These are phyloP conservation scores for Apiotrichum siamense DNA, from an alignment of 1,284 basidiomycete genomes.

Conservation along the genomic window DNA sequence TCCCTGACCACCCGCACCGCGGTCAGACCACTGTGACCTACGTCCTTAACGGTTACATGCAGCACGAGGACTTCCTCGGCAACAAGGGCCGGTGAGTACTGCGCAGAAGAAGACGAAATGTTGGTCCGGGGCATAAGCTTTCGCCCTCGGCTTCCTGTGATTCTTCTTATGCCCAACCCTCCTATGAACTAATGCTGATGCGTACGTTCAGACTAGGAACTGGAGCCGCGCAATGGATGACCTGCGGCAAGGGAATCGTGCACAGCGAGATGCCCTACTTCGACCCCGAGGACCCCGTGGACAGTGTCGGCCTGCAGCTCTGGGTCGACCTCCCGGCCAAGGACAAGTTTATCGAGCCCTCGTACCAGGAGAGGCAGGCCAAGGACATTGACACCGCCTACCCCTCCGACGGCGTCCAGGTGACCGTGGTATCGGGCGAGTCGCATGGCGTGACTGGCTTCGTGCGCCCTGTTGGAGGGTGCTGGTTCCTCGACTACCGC, in stretches of 20 bases:
- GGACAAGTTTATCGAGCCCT: constrained; percentile 67
- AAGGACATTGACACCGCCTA: constrained; percentile 54
- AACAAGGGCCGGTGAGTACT: constrained; percentile 67
- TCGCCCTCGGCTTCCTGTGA: too few relatives aligned
- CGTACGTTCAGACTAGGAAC: too few relatives aligned
- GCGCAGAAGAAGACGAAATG: too few relatives aligned
- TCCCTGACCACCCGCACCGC: constrained; percentile 74
- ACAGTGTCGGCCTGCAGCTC: constrained; percentile 65
- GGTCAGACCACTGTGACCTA: constrained; percentile 74
- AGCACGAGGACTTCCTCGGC: constrained; percentile 88
- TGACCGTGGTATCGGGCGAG: constrained; percentile 84
- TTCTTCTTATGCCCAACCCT: too few relatives aligned
- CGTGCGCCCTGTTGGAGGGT: constrained; percentile 81
- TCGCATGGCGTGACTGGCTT: constrained; percentile 77
- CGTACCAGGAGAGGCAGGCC: constrained; percentile 52
- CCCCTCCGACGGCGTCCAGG: constrained; percentile 64
- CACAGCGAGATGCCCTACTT: constrained; percentile 80
- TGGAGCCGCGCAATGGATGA: constrained; percentile 95
- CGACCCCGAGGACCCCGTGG: not conserved
- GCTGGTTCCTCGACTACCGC: constrained; percentile 83
- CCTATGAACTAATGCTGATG: too few relatives aligned
- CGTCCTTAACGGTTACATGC: constrained; percentile 66
- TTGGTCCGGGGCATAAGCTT: too few relatives aligned
- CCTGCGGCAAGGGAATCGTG: constrained; percentile 62
- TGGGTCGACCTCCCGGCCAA: constrained; percentile 88